Conservation (phyloP, 176 grass and related monocot genomes). For the Lolium perenne region DNA sequence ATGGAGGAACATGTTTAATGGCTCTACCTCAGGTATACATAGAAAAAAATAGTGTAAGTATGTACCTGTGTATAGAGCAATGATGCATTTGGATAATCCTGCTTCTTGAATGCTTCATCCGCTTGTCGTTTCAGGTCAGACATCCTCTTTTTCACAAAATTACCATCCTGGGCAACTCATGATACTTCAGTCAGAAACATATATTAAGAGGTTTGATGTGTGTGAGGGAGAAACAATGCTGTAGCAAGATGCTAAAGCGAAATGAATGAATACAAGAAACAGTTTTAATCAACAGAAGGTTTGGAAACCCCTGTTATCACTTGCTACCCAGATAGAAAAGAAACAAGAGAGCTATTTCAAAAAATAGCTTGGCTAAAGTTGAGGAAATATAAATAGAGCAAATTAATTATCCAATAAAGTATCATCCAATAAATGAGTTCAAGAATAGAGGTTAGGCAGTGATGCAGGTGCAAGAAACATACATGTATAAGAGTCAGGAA, state of each 20-base stretch:
- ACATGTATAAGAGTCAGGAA: background rate
- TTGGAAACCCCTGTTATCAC: background rate
- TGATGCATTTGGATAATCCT: constrained; percentile 45
- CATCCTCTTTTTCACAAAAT: constrained; percentile 25
- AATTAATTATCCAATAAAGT: no score
- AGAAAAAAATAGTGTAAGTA: background rate
- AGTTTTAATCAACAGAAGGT: background rate
- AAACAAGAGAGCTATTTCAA: background rate
- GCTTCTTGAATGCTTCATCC: constrained; percentile 42
- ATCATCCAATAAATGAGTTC: no score
- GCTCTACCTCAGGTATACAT: background rate
- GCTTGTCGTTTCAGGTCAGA: constrained; percentile 45
- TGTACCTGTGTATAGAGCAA: constrained; percentile 16
- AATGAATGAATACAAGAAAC: background rate
- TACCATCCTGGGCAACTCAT: constrained; percentile 13
- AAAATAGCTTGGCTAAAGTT: no score
- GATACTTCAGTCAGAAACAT: background rate
- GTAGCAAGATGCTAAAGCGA: background rate
- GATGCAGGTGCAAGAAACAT: background rate
- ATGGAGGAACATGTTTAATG: background rate
- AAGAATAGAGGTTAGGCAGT: background rate
- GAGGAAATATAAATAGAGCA: no score
- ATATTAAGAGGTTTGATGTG: background rate
- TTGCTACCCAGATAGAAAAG: background rate
- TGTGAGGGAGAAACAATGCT: background rate